Percentiles rank a stretch among this genome's conserved stretches.
phyloP scores from a whole-genome alignment of 2,329 filamentous ascomycete genomes.

The Aspergillus brasiliensis region DNA sequence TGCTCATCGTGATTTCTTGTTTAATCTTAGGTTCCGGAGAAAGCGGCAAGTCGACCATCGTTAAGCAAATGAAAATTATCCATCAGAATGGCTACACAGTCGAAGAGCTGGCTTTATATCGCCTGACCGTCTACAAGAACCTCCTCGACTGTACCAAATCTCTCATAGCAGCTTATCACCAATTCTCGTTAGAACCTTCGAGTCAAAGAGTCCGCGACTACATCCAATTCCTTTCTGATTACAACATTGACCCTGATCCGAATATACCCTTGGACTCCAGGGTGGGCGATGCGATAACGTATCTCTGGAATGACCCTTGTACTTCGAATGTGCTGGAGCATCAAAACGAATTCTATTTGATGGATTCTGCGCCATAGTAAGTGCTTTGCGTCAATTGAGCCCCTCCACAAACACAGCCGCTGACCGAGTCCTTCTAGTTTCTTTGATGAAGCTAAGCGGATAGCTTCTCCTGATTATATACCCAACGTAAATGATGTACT shows the following conservation, averaged over 20 bases:
- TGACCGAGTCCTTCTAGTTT: conserved; percentile 63
- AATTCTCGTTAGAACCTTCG: conserved; percentile 82
- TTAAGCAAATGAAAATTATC: conserved; percentile 99
- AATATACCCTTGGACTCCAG: conserved; percentile 79
- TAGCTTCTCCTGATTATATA: conserved; percentile 81
- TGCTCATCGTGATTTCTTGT: conserved; percentile 14
- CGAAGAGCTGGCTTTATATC: conserved; percentile 91
- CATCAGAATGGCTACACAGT: conserved; percentile 96
- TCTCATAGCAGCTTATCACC: conserved; percentile 85
- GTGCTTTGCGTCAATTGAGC: conserved; percentile 35
- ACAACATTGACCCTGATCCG: conserved; percentile 87
- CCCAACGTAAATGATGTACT: conserved; percentile 94
- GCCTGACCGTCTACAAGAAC: conserved; percentile 97
- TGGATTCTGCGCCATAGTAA: conserved; percentile 99
- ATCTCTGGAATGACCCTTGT: conserved; percentile 87
- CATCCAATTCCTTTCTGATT: conserved; percentile 79
- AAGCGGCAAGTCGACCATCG: conserved; percentile 98
- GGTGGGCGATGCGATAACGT: conserved; percentile 79
- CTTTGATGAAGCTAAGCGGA: conserved; percentile 88
- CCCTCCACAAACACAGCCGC: conserved; percentile 23
- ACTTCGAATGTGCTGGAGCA: conserved; percentile 84
- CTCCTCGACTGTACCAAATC: conserved; percentile 95
- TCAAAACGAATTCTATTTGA: conserved; percentile 96
- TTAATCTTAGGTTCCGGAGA: conserved; percentile 78
- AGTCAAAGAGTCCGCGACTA: conserved; percentile 71